Percentiles rank a stretch among this genome's conserved stretches.
These are phyloP conservation scores for Elongisporangium undulatum DNA, from an alignment of 352 stramenopile species.

Conservation along the genomic window DNA sequence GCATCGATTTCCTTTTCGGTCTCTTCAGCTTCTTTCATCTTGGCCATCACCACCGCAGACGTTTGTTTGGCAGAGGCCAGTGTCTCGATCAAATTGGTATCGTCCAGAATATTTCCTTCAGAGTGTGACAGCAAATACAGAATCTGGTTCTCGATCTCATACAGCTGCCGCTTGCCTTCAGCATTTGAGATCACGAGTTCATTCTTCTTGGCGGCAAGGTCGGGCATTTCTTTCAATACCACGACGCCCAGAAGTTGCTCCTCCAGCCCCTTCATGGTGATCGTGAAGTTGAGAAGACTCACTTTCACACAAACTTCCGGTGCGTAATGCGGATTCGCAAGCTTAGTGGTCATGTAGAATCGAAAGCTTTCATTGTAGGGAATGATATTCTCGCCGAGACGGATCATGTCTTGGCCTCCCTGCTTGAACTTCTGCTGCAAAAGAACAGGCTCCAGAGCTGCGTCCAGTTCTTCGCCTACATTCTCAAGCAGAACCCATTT, in stretches of 20 bases:
- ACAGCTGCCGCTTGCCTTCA: slow-evolving; percentile 89
- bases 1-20: slow-evolving; percentile 92
- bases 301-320: slow-evolving; percentile 93
- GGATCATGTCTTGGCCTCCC: slow-evolving; percentile 91
- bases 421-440: slow-evolving; percentile 93
- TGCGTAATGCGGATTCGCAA: slow-evolving; percentile 91
- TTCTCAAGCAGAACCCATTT: slow-evolving; percentile 91
- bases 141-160: slow-evolving; percentile 94
- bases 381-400: slow-evolving; percentile 89
- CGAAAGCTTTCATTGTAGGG: slow-evolving; percentile 89
- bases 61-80: slow-evolving; percentile 90
- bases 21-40: slow-evolving; percentile 90
- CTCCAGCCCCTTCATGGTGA: slow-evolving; percentile 88
- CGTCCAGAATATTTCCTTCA: slow-evolving; percentile 91
- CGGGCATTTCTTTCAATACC: slow-evolving; percentile 92
- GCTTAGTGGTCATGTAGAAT: slow-evolving; percentile 94
- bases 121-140: slow-evolving; percentile 92
- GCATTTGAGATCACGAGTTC: slow-evolving; percentile 89
- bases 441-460: slow-evolving; percentile 87
- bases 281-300: slow-evolving; percentile 91
- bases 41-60: slow-evolving; percentile 90
- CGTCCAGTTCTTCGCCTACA: slow-evolving; percentile 84
- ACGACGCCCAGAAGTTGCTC: slow-evolving; percentile 91
- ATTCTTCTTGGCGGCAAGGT: slow-evolving; percentile 93
- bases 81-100: slow-evolving; percentile 91